Percentiles rank a stretch among this genome's conserved stretches.
Evolutionary conservation across 2,329 filamentous ascomycete species (phyloP).

Genomic region (Ophiostoma quercus): DNA sequence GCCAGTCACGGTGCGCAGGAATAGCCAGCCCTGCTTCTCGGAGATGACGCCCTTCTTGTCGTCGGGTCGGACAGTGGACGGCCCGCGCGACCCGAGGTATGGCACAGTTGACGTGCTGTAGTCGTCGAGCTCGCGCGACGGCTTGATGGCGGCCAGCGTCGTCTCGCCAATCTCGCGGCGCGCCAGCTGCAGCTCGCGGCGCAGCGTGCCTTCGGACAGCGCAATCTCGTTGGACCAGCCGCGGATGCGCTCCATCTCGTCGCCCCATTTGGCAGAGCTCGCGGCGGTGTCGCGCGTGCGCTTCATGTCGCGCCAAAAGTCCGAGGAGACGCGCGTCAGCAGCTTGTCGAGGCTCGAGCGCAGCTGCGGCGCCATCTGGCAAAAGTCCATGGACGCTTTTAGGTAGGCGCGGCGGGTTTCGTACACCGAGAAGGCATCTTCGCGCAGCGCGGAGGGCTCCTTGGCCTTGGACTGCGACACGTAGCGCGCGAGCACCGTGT

Average conservation of each 20-base stretch:
- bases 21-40: constrained; percentile 95
- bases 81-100: constrained; percentile 67
- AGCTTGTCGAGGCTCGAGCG: constrained; percentile 79
- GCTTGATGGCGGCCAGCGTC: constrained; percentile 64
- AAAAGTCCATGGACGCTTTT: constrained; percentile 90
- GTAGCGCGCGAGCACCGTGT: constrained; percentile 75
- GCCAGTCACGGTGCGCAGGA: constrained; percentile 71
- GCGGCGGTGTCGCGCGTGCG: constrained; percentile 60
- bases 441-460: constrained; percentile 81
- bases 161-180: constrained; percentile 76
- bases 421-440: constrained; percentile 93
- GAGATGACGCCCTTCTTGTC: constrained; percentile 47
- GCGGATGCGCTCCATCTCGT: constrained; percentile 84
- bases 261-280: constrained; percentile 60
- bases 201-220: constrained; percentile 75
- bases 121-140: constrained; percentile 87
- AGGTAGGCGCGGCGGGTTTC: constrained; percentile 88
- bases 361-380: constrained; percentile 78
- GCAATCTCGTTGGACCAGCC: constrained; percentile 97
- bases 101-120: constrained; percentile 88
- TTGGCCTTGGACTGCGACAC: constrained; percentile 84
- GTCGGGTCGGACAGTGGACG: constrained; percentile 50
- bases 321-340: constrained; percentile 75
- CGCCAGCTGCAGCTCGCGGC: constrained; percentile 71
- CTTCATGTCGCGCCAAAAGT: constrained; percentile 85